Evolutionary conservation across 345 rosid species (phyloP).

Genomic region (Theobroma cacao): DNA sequence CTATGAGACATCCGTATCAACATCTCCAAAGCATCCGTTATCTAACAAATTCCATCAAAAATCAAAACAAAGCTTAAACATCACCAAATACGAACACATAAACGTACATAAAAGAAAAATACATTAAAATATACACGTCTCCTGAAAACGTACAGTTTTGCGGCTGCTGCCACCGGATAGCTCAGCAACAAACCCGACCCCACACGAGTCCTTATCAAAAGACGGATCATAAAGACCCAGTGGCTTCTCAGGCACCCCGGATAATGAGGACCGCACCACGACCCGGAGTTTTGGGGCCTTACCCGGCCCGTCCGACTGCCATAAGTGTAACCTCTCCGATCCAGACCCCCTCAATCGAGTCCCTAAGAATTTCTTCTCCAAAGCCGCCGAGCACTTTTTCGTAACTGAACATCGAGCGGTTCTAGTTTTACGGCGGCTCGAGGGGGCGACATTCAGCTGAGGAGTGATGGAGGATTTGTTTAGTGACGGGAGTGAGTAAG

Average conservation of each 20-base stretch:
- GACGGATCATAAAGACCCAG: conserved; percentile 94
- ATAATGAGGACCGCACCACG: conserved; percentile 67
- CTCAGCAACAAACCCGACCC: conserved; percentile 98
- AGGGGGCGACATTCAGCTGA: conserved; percentile 34
- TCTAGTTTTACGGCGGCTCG: conserved; percentile 22
- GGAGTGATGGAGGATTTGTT: conserved; percentile 27
- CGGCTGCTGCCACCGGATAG: conserved; percentile 85
- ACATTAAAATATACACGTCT: neutral
- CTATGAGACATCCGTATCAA: conserved; percentile 89
- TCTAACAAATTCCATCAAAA: conserved; percentile 31
- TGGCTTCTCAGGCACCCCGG: conserved; percentile 90
- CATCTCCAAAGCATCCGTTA: conserved; percentile 96
- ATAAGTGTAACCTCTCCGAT: conserved; percentile 56
- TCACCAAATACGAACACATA: neutral
- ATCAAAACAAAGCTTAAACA: neutral
- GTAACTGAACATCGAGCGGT: conserved; percentile 35
- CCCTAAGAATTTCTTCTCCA: conserved; percentile 55
- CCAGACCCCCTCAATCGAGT: conserved; percentile 42
- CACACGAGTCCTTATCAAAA: conserved; percentile 95
- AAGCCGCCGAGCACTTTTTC: conserved; percentile 18
- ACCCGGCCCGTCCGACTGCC: conserved; percentile 87
- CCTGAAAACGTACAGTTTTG: conserved; percentile 56
- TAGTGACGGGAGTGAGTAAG: conserved; percentile 28
- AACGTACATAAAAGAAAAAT: neutral
- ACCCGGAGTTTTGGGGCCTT: conserved; percentile 64